Percentiles rank a stretch among this genome's conserved stretches.
phyloP scores from a whole-genome alignment of 2,329 filamentous ascomycete genomes.

The Fragosphaeria purpurea region DNA sequence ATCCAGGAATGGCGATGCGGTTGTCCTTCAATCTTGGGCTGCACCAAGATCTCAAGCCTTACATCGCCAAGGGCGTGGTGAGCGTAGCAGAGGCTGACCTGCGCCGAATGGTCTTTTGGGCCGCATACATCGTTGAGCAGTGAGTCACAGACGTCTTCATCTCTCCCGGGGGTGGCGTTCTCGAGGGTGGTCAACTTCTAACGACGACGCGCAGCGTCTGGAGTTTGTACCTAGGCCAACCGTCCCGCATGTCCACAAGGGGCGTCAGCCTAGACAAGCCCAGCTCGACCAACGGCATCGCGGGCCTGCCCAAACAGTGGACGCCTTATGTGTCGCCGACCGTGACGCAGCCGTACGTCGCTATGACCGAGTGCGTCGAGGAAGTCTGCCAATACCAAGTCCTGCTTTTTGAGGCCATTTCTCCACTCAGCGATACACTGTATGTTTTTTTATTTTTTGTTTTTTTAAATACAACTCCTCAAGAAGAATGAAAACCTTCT shows the following conservation, averaged over 20 bases:
- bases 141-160: constrained; percentile 15
- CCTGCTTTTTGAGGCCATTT: neutral
- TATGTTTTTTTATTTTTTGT: neutral
- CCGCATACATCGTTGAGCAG: constrained; percentile 28
- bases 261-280: neutral
- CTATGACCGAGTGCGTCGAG: neutral
- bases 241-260: constrained; percentile 1
- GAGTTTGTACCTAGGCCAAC: constrained; percentile 4
- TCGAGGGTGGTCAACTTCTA: too few species aligned
- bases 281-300: too few species aligned
- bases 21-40: constrained; percentile 34
- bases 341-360: neutral
- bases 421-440: neutral
- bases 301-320: too few species aligned
- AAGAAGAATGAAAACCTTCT: too few species aligned
- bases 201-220: constrained; percentile 4
- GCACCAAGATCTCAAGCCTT: constrained; percentile 28
- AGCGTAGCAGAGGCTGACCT: constrained; percentile 28
- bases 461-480: too few species aligned
- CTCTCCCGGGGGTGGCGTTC: too few species aligned
- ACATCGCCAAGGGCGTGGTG: constrained; percentile 28
- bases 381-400: neutral
- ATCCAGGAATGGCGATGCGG: constrained; percentile 30
- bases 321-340: neutral
- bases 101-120: constrained; percentile 31